These are phyloP conservation scores for Tylopilus sp. DNA, from an alignment of 768 basidiomycete species.

Conservation along the genomic window DNA sequence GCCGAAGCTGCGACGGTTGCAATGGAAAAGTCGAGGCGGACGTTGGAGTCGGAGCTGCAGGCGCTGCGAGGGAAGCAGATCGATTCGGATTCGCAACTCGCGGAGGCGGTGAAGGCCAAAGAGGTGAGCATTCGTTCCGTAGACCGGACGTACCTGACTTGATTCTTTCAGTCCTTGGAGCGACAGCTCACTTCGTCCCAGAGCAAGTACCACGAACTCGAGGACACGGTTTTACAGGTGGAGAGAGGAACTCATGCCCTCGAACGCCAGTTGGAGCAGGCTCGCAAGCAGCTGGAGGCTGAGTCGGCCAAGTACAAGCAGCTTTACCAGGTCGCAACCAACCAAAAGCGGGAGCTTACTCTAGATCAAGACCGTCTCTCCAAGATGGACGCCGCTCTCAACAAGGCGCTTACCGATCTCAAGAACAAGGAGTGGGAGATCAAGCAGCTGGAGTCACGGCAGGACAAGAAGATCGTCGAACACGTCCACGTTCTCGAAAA, in stretches of 20 bases:
- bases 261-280: conserved; percentile 66
- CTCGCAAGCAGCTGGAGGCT: conserved; percentile 67
- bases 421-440: conserved; percentile 83
- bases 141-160: neutral
- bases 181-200: conserved; percentile 71
- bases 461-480: conserved; percentile 98
- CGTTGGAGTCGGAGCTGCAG: conserved; percentile 70
- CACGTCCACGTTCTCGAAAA: conserved; percentile 96
- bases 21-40: conserved; percentile 65
- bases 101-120: conserved; percentile 59
- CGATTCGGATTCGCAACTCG: conserved; percentile 61
- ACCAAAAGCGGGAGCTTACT: conserved; percentile 66
- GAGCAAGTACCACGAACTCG: conserved; percentile 77
- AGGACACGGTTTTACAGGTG: conserved; percentile 81
- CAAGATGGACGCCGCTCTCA: conserved; percentile 77
- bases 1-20: conserved; percentile 48
- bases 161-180: conserved; percentile 57
- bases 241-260: conserved; percentile 79
- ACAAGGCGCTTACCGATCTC: conserved; percentile 76
- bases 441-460: conserved; percentile 77
- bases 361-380: conserved; percentile 64
- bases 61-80: conserved; percentile 64
- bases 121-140: conserved; percentile 51
- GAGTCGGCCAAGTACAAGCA: conserved; percentile 73
- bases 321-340: conserved; percentile 61